Percentiles rank a stretch among this genome's conserved stretches.
phyloP scores from a whole-genome alignment of 2,329 filamentous ascomycete genomes.

The Capronia epimyces region DNA sequence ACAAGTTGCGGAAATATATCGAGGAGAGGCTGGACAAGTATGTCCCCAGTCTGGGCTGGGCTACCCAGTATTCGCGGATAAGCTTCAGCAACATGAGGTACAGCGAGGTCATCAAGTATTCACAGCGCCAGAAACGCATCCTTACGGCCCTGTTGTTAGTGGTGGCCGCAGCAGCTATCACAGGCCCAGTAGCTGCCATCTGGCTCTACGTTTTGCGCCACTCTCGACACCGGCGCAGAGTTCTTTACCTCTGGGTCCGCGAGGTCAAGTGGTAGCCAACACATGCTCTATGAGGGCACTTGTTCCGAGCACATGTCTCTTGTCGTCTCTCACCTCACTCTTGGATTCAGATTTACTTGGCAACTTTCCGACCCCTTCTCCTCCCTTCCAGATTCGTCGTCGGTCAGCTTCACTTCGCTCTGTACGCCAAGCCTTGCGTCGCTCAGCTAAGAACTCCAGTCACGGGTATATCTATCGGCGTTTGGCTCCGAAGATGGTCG shows the following conservation, averaged over 20 bases:
- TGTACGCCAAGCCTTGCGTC: no score
- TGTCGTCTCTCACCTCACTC: not conserved
- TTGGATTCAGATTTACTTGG: not conserved
- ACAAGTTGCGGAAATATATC: constrained; percentile 74
- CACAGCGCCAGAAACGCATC: constrained; percentile 62
- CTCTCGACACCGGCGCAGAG: not conserved
- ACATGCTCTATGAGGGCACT: not conserved
- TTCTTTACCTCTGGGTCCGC: constrained; percentile 5
- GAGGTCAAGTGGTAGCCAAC: constrained; percentile 1
- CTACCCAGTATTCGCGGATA: constrained; percentile 85
- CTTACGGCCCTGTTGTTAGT: constrained; percentile 34
- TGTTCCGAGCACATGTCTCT: not conserved
- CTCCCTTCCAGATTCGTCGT: no score
- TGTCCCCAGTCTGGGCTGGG: constrained; percentile 74
- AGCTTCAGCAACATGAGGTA: constrained; percentile 94
- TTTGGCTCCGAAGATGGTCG: not conserved
- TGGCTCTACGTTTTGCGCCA: constrained; percentile 10
- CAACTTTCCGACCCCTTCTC: no score
- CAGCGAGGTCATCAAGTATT: constrained; percentile 68
- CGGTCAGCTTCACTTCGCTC: no score
- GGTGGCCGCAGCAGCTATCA: constrained; percentile 3
- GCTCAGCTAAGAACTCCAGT: not conserved
- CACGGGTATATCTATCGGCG: no score
- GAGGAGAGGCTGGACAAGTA: constrained; percentile 78
- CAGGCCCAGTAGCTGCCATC: constrained; percentile 5